phyloP scores from a whole-genome alignment of 306 rosid species.

The Cucurbita maxima region DNA sequence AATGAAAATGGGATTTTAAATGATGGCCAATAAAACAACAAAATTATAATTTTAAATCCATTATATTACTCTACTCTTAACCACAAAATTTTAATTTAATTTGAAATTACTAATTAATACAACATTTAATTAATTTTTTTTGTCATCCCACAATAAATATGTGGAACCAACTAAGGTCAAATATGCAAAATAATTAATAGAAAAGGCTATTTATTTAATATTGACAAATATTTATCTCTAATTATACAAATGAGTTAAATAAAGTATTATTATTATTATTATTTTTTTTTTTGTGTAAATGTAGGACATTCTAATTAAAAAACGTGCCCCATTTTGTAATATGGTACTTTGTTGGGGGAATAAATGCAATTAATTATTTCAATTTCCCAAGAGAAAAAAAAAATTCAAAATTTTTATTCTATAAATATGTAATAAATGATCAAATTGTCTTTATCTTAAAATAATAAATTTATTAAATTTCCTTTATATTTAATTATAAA shows the following conservation, averaged over 20 bases:
- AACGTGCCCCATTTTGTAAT: conserved; percentile 6
- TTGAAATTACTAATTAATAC: not conserved
- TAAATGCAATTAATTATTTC: not conserved
- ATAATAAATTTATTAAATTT: not conserved
- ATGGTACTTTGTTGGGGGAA: not conserved
- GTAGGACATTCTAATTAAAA: conserved; percentile 3
- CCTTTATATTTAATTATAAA: not conserved
- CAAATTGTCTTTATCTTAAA: not conserved
- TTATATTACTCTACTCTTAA: not conserved
- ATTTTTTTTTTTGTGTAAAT: not conserved
- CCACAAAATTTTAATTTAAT: not conserved
- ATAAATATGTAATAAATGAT: not conserved
- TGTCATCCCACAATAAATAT: not conserved
- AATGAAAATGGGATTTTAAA: not conserved
- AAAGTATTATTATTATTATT: not conserved
- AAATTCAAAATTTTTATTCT: not conserved
- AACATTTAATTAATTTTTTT: not conserved
- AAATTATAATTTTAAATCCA: not conserved
- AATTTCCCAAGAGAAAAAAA: not conserved
- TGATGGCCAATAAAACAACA: not conserved
- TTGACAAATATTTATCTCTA: not conserved
- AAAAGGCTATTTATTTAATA: not conserved
- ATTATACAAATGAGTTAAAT: not conserved
- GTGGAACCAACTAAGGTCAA: conserved; percentile 7
- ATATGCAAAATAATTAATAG: not conserved